Evolutionary conservation across 139 green algal species (phyloP).

Genomic region (Chlamydomonas eustigma): DNA sequence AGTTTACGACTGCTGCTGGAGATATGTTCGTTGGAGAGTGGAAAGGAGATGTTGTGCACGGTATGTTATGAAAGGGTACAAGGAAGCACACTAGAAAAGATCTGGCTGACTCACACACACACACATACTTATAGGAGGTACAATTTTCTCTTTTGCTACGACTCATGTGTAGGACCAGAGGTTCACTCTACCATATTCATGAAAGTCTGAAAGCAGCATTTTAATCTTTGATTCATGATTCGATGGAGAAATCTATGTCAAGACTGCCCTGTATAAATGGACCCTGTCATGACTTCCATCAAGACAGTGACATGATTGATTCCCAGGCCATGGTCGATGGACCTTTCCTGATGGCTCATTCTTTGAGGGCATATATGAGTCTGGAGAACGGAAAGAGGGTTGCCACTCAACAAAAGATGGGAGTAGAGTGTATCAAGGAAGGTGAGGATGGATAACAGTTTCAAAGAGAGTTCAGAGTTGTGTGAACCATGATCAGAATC

Average conservation of each 20-base stretch:
- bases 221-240: not conserved
- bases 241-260: not conserved
- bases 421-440: not conserved
- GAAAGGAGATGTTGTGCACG: slow-evolving; percentile 1
- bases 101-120: not conserved
- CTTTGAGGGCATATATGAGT: slow-evolving; percentile 8
- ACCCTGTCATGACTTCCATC: not conserved
- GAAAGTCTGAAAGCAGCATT: not conserved
- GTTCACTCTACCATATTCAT: not conserved
- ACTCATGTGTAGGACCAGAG: not conserved
- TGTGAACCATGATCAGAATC: not conserved
- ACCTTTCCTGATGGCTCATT: slow-evolving; percentile 14
- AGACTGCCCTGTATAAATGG: not conserved
- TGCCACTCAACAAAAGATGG: not conserved
- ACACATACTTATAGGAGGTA: not conserved
- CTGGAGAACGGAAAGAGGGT: not conserved
- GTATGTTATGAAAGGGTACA: not conserved
- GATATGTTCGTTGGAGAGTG: slow-evolving; percentile 1
- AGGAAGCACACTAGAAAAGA: not conserved
- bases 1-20: not conserved
- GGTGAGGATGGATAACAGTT: not conserved
- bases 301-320: not conserved
- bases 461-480: not conserved
- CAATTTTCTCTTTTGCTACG: too few relatives aligned
- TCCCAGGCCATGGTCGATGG: slow-evolving; percentile 13